These are phyloP conservation scores for Beta corolliflora DNA, from an alignment of 179 eudicot species.

Conservation along the genomic window DNA sequence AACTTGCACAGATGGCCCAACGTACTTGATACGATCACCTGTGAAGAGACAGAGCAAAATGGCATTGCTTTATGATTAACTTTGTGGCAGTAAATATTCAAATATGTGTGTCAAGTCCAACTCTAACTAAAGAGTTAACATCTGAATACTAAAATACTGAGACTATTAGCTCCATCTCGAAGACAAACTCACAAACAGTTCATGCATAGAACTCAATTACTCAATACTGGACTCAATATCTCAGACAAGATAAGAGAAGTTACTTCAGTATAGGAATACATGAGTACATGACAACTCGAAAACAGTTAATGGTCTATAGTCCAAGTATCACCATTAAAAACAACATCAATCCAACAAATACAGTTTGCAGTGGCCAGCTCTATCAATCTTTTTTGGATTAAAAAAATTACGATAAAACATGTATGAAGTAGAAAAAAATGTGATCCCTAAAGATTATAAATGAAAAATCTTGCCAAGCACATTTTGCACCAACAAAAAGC, in stretches of 20 bases:
- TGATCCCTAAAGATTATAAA: not conserved
- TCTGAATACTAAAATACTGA: not conserved
- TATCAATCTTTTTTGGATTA: no score
- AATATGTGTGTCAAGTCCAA: not conserved
- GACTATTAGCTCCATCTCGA: not conserved
- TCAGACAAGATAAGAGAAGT: no score
- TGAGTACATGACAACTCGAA: not conserved
- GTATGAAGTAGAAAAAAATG: not conserved
- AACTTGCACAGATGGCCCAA: slow-evolving; percentile 57
- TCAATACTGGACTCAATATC: not conserved
- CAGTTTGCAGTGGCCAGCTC: no score
- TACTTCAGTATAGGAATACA: not conserved
- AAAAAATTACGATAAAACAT: not conserved
- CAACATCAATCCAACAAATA: no score
- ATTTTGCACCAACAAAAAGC: not conserved
- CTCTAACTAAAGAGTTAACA: not conserved
- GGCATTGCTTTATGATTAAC: not conserved
- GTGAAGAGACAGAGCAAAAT: slow-evolving; percentile 26
- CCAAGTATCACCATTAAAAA: no score
- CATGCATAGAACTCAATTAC: not conserved
- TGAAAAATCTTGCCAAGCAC: not conserved
- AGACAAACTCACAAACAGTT: not conserved
- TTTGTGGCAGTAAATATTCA: not conserved
- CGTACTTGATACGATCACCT: slow-evolving; percentile 95
- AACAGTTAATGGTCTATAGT: not conserved